Evolutionary conservation across 2,329 filamentous ascomycete genomes (phyloP).

Genomic region (Keithomyces neogunnii): DNA sequence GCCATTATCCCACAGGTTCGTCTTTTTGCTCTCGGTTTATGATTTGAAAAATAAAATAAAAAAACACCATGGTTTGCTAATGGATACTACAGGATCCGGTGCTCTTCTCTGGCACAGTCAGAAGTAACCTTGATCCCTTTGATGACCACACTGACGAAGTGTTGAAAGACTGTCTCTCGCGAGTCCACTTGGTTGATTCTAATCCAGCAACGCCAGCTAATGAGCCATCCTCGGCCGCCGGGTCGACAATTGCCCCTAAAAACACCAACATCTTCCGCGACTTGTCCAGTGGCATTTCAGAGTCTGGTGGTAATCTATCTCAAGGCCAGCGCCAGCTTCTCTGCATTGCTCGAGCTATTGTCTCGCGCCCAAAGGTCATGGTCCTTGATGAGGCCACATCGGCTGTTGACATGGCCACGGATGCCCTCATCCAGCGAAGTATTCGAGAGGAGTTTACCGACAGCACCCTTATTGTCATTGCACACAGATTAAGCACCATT

Average conservation of each 20-base stretch:
- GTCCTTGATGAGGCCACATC: slow-evolving; percentile 74
- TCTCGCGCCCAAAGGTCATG: slow-evolving; percentile 66
- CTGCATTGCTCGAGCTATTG: slow-evolving; percentile 65
- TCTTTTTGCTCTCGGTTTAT: background rate
- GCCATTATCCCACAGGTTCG: slow-evolving; percentile 65
- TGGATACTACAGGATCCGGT: slow-evolving; percentile 54
- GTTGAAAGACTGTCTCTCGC: slow-evolving; percentile 58
- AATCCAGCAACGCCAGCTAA: slow-evolving; percentile 29
- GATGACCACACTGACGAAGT: slow-evolving; percentile 59
- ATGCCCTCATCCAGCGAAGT: slow-evolving; percentile 62
- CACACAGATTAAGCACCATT: slow-evolving; percentile 68
- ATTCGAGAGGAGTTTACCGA: slow-evolving; percentile 65
- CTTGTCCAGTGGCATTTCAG: slow-evolving; percentile 55
- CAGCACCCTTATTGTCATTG: slow-evolving; percentile 64
- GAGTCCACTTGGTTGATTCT: slow-evolving; percentile 57
- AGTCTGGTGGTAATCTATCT: slow-evolving; percentile 66
- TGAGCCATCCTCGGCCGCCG: slow-evolving; percentile 27
- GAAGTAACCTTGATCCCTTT: slow-evolving; percentile 72
- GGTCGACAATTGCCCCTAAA: slow-evolving; percentile 24
- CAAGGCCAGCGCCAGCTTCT: slow-evolving; percentile 71
- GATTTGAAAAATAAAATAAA: background rate
- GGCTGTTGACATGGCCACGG: slow-evolving; percentile 70
- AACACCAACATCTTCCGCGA: slow-evolving; percentile 60
- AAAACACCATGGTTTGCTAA: background rate
- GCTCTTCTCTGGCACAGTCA: slow-evolving; percentile 70